Evolutionary conservation across 2,329 filamentous ascomycete species (phyloP), one percentile per base, ranked within the genome.

Genomic region (Gyromitra esculenta): DNA sequence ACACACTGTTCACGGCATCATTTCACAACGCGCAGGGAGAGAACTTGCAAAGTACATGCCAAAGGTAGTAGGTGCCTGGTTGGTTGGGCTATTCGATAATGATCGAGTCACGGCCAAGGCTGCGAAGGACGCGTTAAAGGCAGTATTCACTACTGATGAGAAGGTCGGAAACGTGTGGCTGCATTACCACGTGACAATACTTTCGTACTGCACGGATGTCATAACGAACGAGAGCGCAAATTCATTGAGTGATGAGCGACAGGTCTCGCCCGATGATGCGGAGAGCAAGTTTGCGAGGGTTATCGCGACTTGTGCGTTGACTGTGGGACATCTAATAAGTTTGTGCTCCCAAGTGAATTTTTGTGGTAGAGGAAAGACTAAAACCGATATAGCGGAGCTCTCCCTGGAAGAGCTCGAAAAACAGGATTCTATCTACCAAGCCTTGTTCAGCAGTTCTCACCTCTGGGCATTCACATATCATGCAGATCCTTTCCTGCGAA

Each of bases 191-290:
- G 85, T 87, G 5, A 88, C 92, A 39, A 93, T 97, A 54, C 85
- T 98, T 73, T 89, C 94, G 64, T 97, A 93, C 83, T 93, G 93
- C 73, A 89, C 88, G 72, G 90, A 93, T 81, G 93, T 93, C 4
- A 88, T 96, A 54, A 84, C 89, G 60, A 89, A 91, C 69, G 96
- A 99, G 83, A 95, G 91, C 0, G 84, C 91, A 1, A 87, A 91
- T 45, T 96, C 93, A 0, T 85, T 99, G 45, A 98, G 94, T 82
- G 96, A 99, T 82, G 92, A 96, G 84, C 88, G 95, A 31, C 93
- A 90, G 0, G 92, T 94, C 2, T 96, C 89, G 75, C 85, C 88
- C 7, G 95, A 98, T 80, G 96, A 99, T 82, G 90, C 93, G 2
- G 89, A 94, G 79, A 89, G 91, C 18, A 97, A 97, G 81, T 96